phyloP scores from a whole-genome alignment of 306 rosid genomes.

The Castanopsis chinensis region DNA sequence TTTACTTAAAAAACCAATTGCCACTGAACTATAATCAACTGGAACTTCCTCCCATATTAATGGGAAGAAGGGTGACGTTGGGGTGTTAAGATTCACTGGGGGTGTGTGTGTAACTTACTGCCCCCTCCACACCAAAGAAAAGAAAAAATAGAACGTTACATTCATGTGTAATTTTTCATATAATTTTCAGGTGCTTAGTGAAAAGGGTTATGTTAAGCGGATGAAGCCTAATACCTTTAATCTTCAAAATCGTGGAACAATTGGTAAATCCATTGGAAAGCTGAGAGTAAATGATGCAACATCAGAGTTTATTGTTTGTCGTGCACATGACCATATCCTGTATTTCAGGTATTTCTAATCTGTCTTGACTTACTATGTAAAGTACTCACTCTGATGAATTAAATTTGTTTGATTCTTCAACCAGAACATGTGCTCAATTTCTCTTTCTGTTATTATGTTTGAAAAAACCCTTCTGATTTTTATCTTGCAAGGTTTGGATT shows the following conservation, averaged over 20 bases:
- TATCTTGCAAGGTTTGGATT: background rate
- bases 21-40: too few relatives aligned
- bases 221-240: conserved; percentile 91
- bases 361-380: conserved; percentile 2
- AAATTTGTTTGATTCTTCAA: background rate
- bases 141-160: background rate
- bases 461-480: too few relatives aligned
- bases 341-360: conserved; percentile 70
- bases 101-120: too few relatives aligned
- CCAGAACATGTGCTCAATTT: background rate
- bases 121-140: too few relatives aligned
- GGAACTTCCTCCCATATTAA: too few relatives aligned
- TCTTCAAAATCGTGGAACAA: conserved; percentile 94
- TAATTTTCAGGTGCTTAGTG: conserved; percentile 75
- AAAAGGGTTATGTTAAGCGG: conserved; percentile 92
- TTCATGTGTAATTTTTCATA: conserved; percentile 8
- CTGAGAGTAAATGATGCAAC: conserved; percentile 89
- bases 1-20: background rate
- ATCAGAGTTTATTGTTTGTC: conserved; percentile 96
- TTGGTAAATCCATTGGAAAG: conserved; percentile 98
- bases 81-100: too few relatives aligned
- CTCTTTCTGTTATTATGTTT: too few relatives aligned
- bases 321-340: conserved; percentile 86
- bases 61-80: too few relatives aligned
- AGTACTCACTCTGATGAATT: background rate